Conservation (phyloP, 2,329 filamentous ascomycete species). For the Botrytis byssoidea region DNA sequence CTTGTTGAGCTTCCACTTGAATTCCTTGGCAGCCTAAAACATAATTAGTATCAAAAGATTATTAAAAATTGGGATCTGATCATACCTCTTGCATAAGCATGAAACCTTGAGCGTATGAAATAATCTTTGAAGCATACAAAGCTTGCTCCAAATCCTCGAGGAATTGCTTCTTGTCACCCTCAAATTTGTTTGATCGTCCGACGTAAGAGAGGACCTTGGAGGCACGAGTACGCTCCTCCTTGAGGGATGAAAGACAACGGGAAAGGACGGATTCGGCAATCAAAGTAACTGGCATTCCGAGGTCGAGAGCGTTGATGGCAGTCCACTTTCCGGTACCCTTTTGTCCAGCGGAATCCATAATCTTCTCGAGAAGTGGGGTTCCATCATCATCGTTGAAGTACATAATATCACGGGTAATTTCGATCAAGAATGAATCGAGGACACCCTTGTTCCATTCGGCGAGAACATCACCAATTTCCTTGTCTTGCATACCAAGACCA, state of each 20-base stretch:
- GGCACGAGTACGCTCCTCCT: constrained; percentile 85
- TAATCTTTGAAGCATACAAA: constrained; percentile 99
- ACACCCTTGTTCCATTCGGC: constrained; percentile 98
- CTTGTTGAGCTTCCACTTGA: constrained; percentile 99
- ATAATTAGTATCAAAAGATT: constrained; percentile 31
- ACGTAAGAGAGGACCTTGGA: constrained; percentile 70
- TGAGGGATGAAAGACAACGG: constrained; percentile 90
- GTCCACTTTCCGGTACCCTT: constrained; percentile 99
- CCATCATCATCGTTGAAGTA: constrained; percentile 97
- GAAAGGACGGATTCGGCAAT: constrained; percentile 97
- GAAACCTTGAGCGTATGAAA: constrained; percentile 99
- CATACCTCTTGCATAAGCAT: constrained; percentile 97
- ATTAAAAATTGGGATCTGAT: background rate
- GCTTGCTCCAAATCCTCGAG: constrained; percentile 97
- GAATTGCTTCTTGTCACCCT: constrained; percentile 89
- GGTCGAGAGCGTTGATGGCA: constrained; percentile 96
- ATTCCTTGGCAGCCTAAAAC: constrained; percentile 84
- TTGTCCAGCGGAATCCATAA: constrained; percentile 96
- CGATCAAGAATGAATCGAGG: constrained; percentile 97
- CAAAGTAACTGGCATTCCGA: constrained; percentile 96
- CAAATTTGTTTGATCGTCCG: constrained; percentile 76
- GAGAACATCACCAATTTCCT: constrained; percentile 95
- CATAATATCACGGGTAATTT: constrained; percentile 98
- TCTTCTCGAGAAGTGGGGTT: constrained; percentile 92
- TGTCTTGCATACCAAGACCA: constrained; percentile 80